Conservation (phyloP, 306 rosid genomes). For the Gastrolobium villosum region DNA sequence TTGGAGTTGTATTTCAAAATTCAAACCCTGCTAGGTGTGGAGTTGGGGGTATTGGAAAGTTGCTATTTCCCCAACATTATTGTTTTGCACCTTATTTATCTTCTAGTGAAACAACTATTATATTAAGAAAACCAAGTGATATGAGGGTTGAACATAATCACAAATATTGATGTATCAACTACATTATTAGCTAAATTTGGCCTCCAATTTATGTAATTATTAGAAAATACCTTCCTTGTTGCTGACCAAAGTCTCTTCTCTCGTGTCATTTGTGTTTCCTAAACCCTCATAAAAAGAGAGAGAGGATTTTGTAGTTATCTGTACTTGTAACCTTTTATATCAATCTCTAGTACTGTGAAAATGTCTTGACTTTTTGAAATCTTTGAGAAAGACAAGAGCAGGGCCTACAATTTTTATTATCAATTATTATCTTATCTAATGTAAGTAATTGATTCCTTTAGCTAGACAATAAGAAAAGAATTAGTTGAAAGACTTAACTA, state of each 20-base stretch:
- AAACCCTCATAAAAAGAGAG: background rate
- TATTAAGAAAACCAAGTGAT: background rate
- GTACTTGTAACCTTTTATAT: background rate
- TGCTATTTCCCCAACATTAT: background rate
- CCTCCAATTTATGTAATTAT: background rate
- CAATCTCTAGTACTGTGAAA: background rate
- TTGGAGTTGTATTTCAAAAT: constrained; percentile 13
- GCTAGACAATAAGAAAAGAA: background rate
- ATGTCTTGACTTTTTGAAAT: background rate
- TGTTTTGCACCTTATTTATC: background rate
- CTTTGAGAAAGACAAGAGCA: background rate
- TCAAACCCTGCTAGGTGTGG: constrained; percentile 1
- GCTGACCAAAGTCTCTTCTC: background rate
- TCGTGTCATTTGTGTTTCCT: background rate
- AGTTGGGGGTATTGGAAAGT: background rate
- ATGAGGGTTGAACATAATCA: constrained; percentile 23
- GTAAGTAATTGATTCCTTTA: background rate
- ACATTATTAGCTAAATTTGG: background rate
- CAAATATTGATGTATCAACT: background rate
- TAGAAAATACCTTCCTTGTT: background rate
- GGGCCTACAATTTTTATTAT: background rate
- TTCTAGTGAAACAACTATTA: background rate
- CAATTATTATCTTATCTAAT: background rate
- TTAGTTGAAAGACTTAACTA: background rate
- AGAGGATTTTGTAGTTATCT: background rate